Conservation (phyloP, 1,139 yeast species). For the Nakaseomyces nivariensis region DNA sequence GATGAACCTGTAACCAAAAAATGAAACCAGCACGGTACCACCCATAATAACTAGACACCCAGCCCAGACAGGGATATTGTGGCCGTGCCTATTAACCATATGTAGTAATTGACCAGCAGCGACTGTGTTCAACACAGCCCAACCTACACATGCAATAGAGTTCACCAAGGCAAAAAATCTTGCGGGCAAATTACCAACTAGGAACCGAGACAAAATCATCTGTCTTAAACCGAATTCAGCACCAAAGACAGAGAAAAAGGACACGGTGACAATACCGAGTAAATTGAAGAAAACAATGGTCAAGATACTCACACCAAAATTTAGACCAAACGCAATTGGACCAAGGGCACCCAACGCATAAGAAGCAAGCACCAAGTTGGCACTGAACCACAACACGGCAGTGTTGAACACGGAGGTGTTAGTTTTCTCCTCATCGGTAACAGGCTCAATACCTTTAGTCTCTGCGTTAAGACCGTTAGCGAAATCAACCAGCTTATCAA, state of each 20-base stretch:
- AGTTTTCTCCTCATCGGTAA: constrained; percentile 36
- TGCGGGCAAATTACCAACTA: constrained; percentile 67
- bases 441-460: constrained; percentile 40
- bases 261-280: constrained; percentile 71
- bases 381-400: constrained; percentile 88
- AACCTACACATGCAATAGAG: constrained; percentile 82
- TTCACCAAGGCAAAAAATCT: constrained; percentile 72
- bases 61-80: constrained; percentile 79
- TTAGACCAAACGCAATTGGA: constrained; percentile 37
- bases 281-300: constrained; percentile 62
- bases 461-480: constrained; percentile 31
- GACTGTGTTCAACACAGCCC: constrained; percentile 93
- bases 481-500: neutral
- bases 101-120: constrained; percentile 79
- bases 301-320: constrained; percentile 59
- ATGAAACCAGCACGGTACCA: constrained; percentile 61
- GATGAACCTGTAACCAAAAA: constrained; percentile 78
- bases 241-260: constrained; percentile 79
- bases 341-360: constrained; percentile 79
- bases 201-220: constrained; percentile 70
- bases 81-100: constrained; percentile 52
- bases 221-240: constrained; percentile 83
- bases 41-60: constrained; percentile 70
- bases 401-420: constrained; percentile 56
- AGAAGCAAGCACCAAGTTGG: constrained; percentile 82